A percentile compares a stretch with the other conserved stretches of the same genome.
phyloP scores from a whole-genome alignment of 1,284 basidiomycete genomes.

The Pseudozyma thailandica region DNA sequence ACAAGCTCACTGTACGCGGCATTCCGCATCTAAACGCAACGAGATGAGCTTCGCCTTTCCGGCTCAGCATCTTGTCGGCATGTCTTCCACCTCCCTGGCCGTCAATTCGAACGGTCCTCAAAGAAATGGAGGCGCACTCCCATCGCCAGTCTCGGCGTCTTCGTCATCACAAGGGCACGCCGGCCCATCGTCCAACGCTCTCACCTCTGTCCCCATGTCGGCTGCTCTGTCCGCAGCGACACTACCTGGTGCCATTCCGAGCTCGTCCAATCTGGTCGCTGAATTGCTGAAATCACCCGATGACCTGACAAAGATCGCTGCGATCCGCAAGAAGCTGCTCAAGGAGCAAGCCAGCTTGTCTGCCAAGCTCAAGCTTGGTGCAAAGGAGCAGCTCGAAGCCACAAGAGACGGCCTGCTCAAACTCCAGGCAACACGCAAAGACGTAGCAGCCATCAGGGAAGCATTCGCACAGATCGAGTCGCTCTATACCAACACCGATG shows the following conservation, averaged over 20 bases:
- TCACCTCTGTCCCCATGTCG: slow-evolving; percentile 19
- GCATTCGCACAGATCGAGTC: slow-evolving; percentile 90
- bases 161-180: slow-evolving; percentile 31
- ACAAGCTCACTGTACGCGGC: background rate
- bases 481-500: slow-evolving; percentile 67
- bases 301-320: slow-evolving; percentile 87
- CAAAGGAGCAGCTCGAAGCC: slow-evolving; percentile 91
- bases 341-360: slow-evolving; percentile 98
- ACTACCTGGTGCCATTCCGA: slow-evolving; percentile 13
- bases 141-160: slow-evolving; percentile 13
- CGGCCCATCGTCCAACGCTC: slow-evolving; percentile 13
- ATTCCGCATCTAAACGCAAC: background rate
- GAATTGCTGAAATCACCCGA: slow-evolving; percentile 75
- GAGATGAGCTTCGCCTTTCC: slow-evolving; percentile 34
- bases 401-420: slow-evolving; percentile 89
- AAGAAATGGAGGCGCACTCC: slow-evolving; percentile 6
- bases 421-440: slow-evolving; percentile 81
- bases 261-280: slow-evolving; percentile 49
- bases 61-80: slow-evolving; percentile 12
- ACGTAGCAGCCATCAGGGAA: slow-evolving; percentile 87
- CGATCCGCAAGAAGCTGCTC: slow-evolving; percentile 91
- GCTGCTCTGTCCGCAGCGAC: slow-evolving; percentile 26
- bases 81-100: slow-evolving; percentile 2
- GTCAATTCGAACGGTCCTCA: slow-evolving; percentile 15
- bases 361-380: slow-evolving; percentile 87